Evolutionary conservation across 495 filamentous ascomycete genomes (phyloP).

Genomic region (Lasiosphaeria hispida): DNA sequence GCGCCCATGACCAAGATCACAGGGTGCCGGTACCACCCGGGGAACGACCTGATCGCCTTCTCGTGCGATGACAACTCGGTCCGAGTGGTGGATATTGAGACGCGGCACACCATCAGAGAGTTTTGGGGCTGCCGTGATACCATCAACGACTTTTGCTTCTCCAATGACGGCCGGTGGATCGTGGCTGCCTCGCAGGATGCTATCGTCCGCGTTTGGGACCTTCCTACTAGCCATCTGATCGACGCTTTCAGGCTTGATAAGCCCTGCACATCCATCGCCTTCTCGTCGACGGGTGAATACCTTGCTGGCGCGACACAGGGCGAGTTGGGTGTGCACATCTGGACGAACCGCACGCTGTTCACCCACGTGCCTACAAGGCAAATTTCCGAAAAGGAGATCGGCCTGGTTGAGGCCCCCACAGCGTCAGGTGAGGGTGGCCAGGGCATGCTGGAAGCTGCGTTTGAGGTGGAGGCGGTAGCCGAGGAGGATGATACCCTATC

Average conservation of each 20-base stretch:
- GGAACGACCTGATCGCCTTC: conserved; percentile 83
- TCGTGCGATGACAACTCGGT: conserved; percentile 87
- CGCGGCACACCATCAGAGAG: conserved; percentile 84
- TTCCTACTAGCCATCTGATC: conserved; percentile 92
- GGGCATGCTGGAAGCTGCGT: conserved; percentile 63
- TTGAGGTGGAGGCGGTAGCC: conserved; percentile 50
- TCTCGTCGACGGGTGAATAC: conserved; percentile 87
- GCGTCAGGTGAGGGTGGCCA: conserved; percentile 81
- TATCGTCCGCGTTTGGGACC: conserved; percentile 85
- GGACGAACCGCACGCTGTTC: conserved; percentile 91
- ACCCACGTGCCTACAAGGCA: conserved; percentile 79
- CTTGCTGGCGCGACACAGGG: conserved; percentile 84
- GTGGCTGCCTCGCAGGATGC: conserved; percentile 83
- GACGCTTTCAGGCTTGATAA: conserved; percentile 76
- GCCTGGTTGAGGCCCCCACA: conserved; percentile 60
- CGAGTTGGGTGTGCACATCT: conserved; percentile 83
- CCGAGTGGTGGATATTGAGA: conserved; percentile 85
- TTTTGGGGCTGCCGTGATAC: conserved; percentile 82
- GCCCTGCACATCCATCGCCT: conserved; percentile 77
- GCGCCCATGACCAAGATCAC: conserved; percentile 72
- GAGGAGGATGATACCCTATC: conserved; percentile 47
- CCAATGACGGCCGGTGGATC: conserved; percentile 91
- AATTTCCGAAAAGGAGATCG: conserved; percentile 71
- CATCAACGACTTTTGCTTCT: conserved; percentile 87
- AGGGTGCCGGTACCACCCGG: conserved; percentile 72